Percentiles rank a stretch among this genome's conserved stretches.
Evolutionary conservation across 352 stramenopile genomes (phyloP).

Genomic region (Phytopythium aichiense): DNA sequence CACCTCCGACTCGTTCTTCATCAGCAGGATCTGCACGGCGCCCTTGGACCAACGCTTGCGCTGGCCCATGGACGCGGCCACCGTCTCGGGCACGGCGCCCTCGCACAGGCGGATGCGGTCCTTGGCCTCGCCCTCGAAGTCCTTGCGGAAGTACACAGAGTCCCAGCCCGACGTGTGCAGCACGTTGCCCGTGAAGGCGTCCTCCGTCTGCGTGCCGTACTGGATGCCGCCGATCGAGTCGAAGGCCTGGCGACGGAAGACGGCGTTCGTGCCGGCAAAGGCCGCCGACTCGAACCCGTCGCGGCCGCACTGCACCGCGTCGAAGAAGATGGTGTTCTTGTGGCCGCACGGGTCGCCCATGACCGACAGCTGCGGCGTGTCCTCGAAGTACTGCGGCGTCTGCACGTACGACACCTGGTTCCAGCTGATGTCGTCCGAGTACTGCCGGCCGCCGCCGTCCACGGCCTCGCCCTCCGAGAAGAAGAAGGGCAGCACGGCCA

Average conservation of each 20-base stretch:
- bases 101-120: slow-evolving; percentile 85
- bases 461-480: slow-evolving; percentile 87
- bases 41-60: slow-evolving; percentile 89
- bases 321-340: slow-evolving; percentile 91
- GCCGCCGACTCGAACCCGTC: slow-evolving; percentile 85
- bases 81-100: slow-evolving; percentile 78
- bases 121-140: slow-evolving; percentile 84
- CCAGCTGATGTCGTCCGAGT: slow-evolving; percentile 87
- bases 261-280: slow-evolving; percentile 87
- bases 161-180: slow-evolving; percentile 82
- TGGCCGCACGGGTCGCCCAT: slow-evolving; percentile 88
- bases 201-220: slow-evolving; percentile 88
- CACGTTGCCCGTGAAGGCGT: slow-evolving; percentile 88
- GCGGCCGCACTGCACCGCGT: slow-evolving; percentile 83
- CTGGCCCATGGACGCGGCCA: slow-evolving; percentile 82
- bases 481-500: slow-evolving; percentile 86
- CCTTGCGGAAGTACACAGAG: slow-evolving; percentile 88
- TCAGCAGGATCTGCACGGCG: slow-evolving; percentile 84
- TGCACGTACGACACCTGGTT: slow-evolving; percentile 89
- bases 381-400: slow-evolving; percentile 89
- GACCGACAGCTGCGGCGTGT: slow-evolving; percentile 76
- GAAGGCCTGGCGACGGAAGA: slow-evolving; percentile 87
- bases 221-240: slow-evolving; percentile 88
- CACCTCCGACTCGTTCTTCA: slow-evolving; percentile 88
- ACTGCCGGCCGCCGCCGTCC: slow-evolving; percentile 76